phyloP scores from a whole-genome alignment of 1,284 basidiomycete species.

The Malassezia nana region DNA sequence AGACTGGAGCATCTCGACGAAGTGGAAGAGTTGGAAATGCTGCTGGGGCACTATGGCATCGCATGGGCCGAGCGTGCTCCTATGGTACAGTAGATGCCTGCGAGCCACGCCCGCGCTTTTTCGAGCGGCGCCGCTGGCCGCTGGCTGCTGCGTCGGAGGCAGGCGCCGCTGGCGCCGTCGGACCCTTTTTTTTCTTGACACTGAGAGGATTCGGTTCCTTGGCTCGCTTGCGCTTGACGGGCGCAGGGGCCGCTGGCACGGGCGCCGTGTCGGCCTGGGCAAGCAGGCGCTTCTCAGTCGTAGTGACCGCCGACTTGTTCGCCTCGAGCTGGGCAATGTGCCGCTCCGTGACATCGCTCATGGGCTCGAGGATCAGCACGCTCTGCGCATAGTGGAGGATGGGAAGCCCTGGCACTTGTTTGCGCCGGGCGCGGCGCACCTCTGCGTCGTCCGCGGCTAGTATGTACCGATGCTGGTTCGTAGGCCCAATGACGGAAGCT shows the following conservation, averaged over 20 bases:
- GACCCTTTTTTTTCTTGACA: conserved; percentile 56
- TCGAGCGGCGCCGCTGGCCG: conserved; percentile 2
- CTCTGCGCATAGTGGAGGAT: conserved; percentile 42
- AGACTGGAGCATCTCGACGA: conserved; percentile 43
- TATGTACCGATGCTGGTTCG: conserved; percentile 44
- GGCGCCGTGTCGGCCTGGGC: not conserved
- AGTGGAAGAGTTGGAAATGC: conserved; percentile 46
- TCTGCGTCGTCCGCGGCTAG: conserved; percentile 26
- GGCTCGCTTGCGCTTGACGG: conserved; percentile 59
- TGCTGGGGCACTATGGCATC: conserved; percentile 43
- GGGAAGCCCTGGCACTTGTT: conserved; percentile 27
- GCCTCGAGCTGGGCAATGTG: conserved; percentile 29
- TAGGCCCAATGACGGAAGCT: conserved; percentile 63
- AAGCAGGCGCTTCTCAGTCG: conserved; percentile 19
- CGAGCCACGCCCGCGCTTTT: conserved; percentile 15
- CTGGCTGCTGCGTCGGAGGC: not conserved
- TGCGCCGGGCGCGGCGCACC: conserved; percentile 24
- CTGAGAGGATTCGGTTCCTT: conserved; percentile 88
- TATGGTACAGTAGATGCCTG: conserved; percentile 2
- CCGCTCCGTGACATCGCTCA: conserved; percentile 32
- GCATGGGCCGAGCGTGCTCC: conserved; percentile 5
- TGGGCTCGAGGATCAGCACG: conserved; percentile 45
- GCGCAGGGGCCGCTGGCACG: conserved; percentile 15
- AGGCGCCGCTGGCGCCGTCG: not conserved
- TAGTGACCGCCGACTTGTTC: conserved; percentile 23